A percentile compares a stretch with the other conserved stretches of the same genome.
phyloP scores from a whole-genome alignment of 169 alveolate genomes.

The Hammondia hammondi region DNA sequence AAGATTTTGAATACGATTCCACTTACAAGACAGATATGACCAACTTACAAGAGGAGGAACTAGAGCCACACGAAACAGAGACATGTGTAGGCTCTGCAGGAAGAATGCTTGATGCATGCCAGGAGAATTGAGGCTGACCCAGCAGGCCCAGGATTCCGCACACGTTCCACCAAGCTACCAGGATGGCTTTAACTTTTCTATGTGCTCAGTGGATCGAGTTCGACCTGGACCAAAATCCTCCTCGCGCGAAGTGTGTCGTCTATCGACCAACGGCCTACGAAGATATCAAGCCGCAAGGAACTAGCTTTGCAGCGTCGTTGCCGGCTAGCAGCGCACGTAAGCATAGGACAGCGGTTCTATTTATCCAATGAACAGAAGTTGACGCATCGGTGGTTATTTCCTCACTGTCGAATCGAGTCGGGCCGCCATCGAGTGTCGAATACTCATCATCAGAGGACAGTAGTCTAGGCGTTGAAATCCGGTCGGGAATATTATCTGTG shows the following conservation, averaged over 20 bases:
- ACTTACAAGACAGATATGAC: too few species aligned
- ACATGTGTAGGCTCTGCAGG: neutral
- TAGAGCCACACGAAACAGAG: too few species aligned
- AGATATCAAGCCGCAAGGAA: constrained; percentile 56
- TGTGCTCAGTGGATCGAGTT: constrained; percentile 29
- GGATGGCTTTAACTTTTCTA: neutral
- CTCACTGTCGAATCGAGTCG: too few species aligned
- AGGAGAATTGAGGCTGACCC: neutral
- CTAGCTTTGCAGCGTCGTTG: constrained; percentile 48
- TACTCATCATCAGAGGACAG: too few species aligned
- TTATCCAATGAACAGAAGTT: too few species aligned
- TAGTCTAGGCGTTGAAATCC: too few species aligned
- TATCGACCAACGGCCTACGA: constrained; percentile 64
- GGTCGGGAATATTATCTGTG: too few species aligned
- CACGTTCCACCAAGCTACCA: neutral
- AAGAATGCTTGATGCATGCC: neutral
- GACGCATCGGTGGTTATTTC: too few species aligned
- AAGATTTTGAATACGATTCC: too few species aligned
- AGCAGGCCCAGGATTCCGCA: neutral
- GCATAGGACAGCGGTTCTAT: neutral
- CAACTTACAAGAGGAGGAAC: too few species aligned
- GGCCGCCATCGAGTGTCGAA: too few species aligned
- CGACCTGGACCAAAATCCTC: constrained; percentile 25
- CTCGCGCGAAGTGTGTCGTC: constrained; percentile 61
- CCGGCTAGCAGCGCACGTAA: constrained; percentile 62